Evolutionary conservation across 495 filamentous ascomycete genomes (phyloP).

Genomic region (Hypomontagnella submonticulosa): DNA sequence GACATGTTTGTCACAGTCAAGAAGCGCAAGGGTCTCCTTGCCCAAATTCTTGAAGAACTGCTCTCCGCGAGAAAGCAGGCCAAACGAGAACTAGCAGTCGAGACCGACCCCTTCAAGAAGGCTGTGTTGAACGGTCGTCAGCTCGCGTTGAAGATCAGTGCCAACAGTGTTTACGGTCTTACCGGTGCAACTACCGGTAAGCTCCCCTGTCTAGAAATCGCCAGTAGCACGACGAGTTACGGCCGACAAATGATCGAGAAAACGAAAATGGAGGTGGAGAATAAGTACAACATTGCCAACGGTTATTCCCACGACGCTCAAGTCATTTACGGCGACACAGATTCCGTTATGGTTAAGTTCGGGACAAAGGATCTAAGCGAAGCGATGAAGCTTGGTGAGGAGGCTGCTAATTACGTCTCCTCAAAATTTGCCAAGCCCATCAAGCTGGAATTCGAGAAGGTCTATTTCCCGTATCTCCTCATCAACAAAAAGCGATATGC

Average conservation of each 20-base stretch:
- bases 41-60: conserved; percentile 95
- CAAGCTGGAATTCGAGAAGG: conserved; percentile 99
- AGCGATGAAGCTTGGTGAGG: conserved; percentile 93
- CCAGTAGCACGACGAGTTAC: conserved; percentile 94
- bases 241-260: conserved; percentile 98
- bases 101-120: conserved; percentile 97
- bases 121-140: conserved; percentile 98
- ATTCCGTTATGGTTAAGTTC: conserved; percentile 99
- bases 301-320: conserved; percentile 93
- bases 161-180: conserved; percentile 97
- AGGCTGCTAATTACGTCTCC: conserved; percentile 88
- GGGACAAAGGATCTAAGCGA: conserved; percentile 83
- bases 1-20: conserved; percentile 93
- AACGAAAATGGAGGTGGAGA: conserved; percentile 93
- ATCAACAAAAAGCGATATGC: conserved; percentile 99
- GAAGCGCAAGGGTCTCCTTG: conserved; percentile 89
- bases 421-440: conserved; percentile 94
- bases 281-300: conserved; percentile 87
- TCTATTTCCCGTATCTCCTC: conserved; percentile 96
- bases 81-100: conserved; percentile 87
- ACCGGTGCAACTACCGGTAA: conserved; percentile 97
- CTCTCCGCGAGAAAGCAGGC: conserved; percentile 89
- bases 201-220: conserved; percentile 92
- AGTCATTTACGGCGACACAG: conserved; percentile 98
- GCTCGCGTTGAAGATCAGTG: conserved; percentile 94